Evolutionary conservation across 768 basidiomycete species (phyloP).

Genomic region (Collybia sordida): DNA sequence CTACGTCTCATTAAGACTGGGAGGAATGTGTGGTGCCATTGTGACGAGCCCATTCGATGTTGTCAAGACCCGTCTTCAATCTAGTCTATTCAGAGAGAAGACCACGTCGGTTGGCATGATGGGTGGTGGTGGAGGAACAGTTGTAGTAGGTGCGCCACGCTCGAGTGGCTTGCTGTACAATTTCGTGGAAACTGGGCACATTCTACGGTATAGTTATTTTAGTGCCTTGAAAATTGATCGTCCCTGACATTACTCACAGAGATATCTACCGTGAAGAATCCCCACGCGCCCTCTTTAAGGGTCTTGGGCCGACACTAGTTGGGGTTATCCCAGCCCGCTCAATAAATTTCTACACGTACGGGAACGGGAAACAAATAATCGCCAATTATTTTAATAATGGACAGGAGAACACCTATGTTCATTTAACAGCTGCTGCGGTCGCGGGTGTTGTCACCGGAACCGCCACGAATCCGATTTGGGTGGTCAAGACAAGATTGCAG

Average conservation of each 20-base stretch:
- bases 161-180: slow-evolving; percentile 74
- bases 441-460: slow-evolving; percentile 88
- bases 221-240: not conserved
- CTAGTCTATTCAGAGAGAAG: slow-evolving; percentile 67
- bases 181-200: slow-evolving; percentile 92
- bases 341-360: slow-evolving; percentile 98
- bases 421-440: slow-evolving; percentile 80
- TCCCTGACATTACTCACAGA: slow-evolving; percentile 32
- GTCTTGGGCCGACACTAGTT: slow-evolving; percentile 90
- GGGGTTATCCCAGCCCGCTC: slow-evolving; percentile 95
- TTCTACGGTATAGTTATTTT: slow-evolving; percentile 61
- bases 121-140: slow-evolving; percentile 30
- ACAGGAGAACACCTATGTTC: slow-evolving; percentile 80
- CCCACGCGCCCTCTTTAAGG: slow-evolving; percentile 87
- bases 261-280: slow-evolving; percentile 91
- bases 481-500: slow-evolving; percentile 96
- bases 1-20: slow-evolving; percentile 55
- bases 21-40: slow-evolving; percentile 97
- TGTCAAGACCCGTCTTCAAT: slow-evolving; percentile 96
- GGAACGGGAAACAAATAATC: slow-evolving; percentile 91
- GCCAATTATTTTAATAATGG: slow-evolving; percentile 80
- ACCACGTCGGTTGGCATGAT: slow-evolving; percentile 37
- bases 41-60: slow-evolving; percentile 98
- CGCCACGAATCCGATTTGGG: slow-evolving; percentile 98
- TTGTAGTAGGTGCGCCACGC: slow-evolving; percentile 36